Evolutionary conservation across 305 asterid species (phyloP), one percentile per base, ranked within the genome.

Genomic region (Fraxinus platypoda): DNA sequence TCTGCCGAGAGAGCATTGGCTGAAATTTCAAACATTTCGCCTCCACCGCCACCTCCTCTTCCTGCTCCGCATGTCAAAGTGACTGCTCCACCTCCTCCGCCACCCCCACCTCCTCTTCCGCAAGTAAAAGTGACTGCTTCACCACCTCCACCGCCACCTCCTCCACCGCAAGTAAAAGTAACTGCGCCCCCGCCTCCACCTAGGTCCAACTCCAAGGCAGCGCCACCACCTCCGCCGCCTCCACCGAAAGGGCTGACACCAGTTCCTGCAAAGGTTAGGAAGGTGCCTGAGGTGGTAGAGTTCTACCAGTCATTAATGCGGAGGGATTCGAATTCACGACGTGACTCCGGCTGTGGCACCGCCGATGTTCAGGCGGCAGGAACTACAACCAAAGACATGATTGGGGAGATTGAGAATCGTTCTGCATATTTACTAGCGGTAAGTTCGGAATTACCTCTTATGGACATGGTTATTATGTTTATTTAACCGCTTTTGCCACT

Each of bases 381-480:
- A 31, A 84, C 90, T 6, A 84, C 92, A 85, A 91, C 97, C 7
- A 94, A 93, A 88, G 98, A 96, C 76, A 96, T 96, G 99, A 96
- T 96, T 26, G 98, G 98, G 75, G 98, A 96, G 82, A 96, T 96
- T 73, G 98, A 93, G 90, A 96, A 96, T 84, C 99, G 99, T 46
- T 96, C 99, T 2, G 87, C 96, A 0, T 94, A 96, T 89, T 84
- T 94, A 80, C 94, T 93, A 9, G 98, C 99, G 15, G 98, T 96
- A 89, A 91, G 97, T 90, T 78, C 78, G 2, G 28, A 25, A 0
- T 79, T 83, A 30, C 23, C 19, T 34, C 8, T 30, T 80, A 37
- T 77, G 72, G 83, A 79, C 82, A 78, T 64, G 78, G 80, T 81
- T 41, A 82, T 33, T 37, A 35, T 31, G 76, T 43, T 82, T 83